These are phyloP conservation scores for Ceriops zippeliana DNA, from an alignment of 345 rosid genomes.

Conservation along the genomic window DNA sequence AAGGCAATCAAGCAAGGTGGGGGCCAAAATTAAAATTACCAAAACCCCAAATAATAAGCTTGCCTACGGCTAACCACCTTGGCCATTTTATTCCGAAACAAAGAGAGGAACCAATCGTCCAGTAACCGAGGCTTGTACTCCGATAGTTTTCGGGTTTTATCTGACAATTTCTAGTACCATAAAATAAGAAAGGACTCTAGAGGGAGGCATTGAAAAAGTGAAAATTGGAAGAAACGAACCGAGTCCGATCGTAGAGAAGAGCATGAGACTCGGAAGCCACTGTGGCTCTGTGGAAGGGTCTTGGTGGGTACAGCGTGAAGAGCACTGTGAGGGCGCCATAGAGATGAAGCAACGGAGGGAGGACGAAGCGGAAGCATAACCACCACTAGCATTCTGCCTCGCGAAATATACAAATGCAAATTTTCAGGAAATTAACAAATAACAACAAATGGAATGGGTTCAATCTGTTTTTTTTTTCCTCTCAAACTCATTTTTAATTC, in stretches of 20 bases:
- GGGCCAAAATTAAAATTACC: too few relatives aligned
- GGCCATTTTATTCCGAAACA: slow-evolving; percentile 69
- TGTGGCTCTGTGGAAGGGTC: slow-evolving; percentile 1
- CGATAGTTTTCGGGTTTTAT: slow-evolving; percentile 21
- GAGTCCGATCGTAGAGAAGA: slow-evolving; percentile 28
- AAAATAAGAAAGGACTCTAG: background rate
- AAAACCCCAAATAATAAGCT: too few relatives aligned
- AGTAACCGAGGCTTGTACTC: slow-evolving; percentile 45
- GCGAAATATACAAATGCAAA: too few relatives aligned
- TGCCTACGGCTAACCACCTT: slow-evolving; percentile 35
- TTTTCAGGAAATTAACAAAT: too few relatives aligned
- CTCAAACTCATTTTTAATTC: too few relatives aligned
- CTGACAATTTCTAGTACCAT: slow-evolving; percentile 21
- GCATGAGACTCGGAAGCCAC: slow-evolving; percentile 21
- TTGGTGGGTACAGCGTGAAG: background rate
- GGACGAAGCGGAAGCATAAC: slow-evolving; percentile 20
- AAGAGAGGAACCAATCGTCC: slow-evolving; percentile 56
- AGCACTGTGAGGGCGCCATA: slow-evolving; percentile 3
- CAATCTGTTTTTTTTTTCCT: too few relatives aligned
- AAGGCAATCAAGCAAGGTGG: background rate
- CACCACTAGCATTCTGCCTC: slow-evolving; percentile 11
- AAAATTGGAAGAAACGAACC: slow-evolving; percentile 18
- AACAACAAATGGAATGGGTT: too few relatives aligned
- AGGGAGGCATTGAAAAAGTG: background rate
- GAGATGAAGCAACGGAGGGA: slow-evolving; percentile 15